Evolutionary conservation across 2,329 filamentous ascomycete genomes (phyloP).

Genomic region (Chaetomiaceae sp.): DNA sequence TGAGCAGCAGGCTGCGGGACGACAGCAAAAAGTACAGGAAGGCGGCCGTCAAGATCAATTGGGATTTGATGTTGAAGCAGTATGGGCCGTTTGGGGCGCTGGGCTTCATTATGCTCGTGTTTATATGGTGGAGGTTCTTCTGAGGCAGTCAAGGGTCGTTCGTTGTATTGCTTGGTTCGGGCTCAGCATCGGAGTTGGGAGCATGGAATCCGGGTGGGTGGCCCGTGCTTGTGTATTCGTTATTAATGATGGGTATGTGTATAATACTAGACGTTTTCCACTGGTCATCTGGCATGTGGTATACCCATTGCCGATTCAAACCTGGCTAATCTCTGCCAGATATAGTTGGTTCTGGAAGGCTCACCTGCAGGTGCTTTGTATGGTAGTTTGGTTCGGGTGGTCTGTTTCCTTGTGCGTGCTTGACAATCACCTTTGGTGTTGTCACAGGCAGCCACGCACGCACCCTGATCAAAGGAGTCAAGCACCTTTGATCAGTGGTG

Average conservation of each 20-base stretch:
- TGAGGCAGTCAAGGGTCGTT: too few species aligned
- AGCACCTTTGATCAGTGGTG: too few species aligned
- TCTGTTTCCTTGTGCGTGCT: too few species aligned
- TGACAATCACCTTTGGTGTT: too few species aligned
- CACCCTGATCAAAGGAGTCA: too few species aligned
- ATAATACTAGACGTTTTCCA: slow-evolving; percentile 2
- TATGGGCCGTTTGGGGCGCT: slow-evolving; percentile 87
- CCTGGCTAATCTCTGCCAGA: too few species aligned
- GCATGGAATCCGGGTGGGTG: slow-evolving; percentile 3
- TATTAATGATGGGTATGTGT: not conserved
- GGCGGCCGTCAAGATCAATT: slow-evolving; percentile 93
- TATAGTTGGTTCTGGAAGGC: too few species aligned
- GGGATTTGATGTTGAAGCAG: slow-evolving; percentile 94
- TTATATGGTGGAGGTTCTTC: slow-evolving; percentile 93
- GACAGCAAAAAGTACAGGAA: slow-evolving; percentile 92
- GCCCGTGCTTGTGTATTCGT: slow-evolving; percentile 5
- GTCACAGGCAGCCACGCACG: too few species aligned
- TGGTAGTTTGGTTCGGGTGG: too few species aligned
- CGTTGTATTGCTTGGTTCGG: not conserved
- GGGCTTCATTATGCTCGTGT: slow-evolving; percentile 75
- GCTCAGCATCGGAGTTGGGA: slow-evolving; percentile 18
- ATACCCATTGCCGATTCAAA: too few species aligned
- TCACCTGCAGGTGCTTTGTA: too few species aligned
- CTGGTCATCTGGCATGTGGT: not conserved
- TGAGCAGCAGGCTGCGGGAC: slow-evolving; percentile 79